Base-by-base conservation (phyloP, 306 rosid species). In the Rubus idaeus region DNA sequence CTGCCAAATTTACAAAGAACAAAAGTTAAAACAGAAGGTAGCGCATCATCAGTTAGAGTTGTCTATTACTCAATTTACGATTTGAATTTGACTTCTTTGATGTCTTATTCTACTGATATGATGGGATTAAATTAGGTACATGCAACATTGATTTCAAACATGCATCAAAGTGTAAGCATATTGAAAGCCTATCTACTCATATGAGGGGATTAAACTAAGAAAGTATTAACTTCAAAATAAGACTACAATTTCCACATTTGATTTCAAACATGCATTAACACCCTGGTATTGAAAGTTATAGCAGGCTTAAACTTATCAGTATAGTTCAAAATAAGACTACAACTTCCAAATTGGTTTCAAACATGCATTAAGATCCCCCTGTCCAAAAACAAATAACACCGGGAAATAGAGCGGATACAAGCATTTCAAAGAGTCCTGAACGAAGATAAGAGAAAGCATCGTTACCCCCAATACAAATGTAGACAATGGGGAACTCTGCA, bases 401-500 rank as follows among this genome's bases (percentile, higher is more conserved):
- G 4, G 10, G 21, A 21, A 70, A 47, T 8, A 49, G 8, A 70
- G 20, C 57, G 47, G 74, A 26, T 11, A 30, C 18, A 61, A 61
- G 3, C 35, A 61, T 64, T 26, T 18, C 58, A 61, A 71, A 21
- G 3, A 47, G 20, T 45, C 55, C 9, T 41, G 62, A 44, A 46
- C 39, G 26, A 40, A 49, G 8, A 53, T 26, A 39, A 17, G 37
- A 18, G 58, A 37, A 70, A 73, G 46, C 23, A 77, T 69, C 61
- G 90, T 88, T 84, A 95, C 98, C 82, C 98, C 98, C 49, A 95
- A 80, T 35, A 75, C 83, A 84, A 88, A 92, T 35, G 93, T 88
- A 64, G 98, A 90, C 71, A 85, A 37, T 0, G 83, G 68, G 55
- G 98, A 88, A 76, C 86, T 87, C 78, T 78, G 93, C 73, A 77